These are phyloP conservation scores for Silene latifolia DNA, from an alignment of 148 eudicot genomes.

Conservation along the genomic window DNA sequence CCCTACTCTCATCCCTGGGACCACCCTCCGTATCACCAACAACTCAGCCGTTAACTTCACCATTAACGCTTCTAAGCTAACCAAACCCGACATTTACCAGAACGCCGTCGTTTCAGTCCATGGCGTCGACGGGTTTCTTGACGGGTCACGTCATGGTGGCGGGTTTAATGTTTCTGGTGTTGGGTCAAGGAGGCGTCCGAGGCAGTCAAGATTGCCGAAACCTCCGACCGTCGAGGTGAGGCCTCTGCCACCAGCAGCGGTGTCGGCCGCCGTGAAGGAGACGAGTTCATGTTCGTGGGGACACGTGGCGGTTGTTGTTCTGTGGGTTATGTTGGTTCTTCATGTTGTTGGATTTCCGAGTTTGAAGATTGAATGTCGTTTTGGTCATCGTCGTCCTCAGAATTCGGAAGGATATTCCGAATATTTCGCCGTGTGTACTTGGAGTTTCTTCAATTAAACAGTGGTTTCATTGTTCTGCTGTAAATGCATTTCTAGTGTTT, in stretches of 20 bases:
- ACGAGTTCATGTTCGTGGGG: not conserved
- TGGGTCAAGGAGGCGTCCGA: not conserved
- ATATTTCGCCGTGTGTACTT: not conserved
- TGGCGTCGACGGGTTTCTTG: slow-evolving; percentile 33
- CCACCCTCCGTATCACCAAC: slow-evolving; percentile 35
- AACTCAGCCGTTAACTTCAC: slow-evolving; percentile 38
- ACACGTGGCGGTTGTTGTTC: not conserved
- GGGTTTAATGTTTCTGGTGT: not conserved
- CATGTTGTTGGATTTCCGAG: slow-evolving; percentile 3
- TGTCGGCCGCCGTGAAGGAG: not conserved
- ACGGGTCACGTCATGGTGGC: not conserved
- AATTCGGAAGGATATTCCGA: not conserved
- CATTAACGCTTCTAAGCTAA: slow-evolving; percentile 29
- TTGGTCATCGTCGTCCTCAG: not conserved
- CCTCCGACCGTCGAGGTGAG: not conserved
- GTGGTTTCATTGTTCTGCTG: too few relatives aligned
- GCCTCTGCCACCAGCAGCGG: not conserved
- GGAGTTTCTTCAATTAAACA: not conserved
- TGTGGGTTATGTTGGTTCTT: not conserved
- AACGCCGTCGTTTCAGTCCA: slow-evolving; percentile 39
- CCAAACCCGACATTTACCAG: slow-evolving; percentile 38
- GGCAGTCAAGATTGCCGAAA: not conserved
- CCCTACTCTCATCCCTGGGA: slow-evolving; percentile 46
- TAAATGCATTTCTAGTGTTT: too few relatives aligned
- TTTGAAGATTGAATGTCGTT: not conserved